Conservation (phyloP, 179 eudicot species). For the Sideroxylon spinosum region DNA sequence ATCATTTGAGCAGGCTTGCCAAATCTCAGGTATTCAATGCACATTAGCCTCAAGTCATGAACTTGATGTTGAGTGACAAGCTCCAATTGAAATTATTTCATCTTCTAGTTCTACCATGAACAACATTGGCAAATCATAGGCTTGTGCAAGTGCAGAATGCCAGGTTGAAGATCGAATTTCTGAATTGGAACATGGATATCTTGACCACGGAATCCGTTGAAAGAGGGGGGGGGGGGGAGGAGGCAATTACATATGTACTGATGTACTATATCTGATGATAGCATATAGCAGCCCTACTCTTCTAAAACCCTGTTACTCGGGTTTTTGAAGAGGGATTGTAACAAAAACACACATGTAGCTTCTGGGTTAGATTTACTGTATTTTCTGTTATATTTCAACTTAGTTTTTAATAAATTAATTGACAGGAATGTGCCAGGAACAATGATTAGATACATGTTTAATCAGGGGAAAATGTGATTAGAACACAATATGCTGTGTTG, state of each 20-base stretch:
- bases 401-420: not conserved
- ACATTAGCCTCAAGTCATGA: not conserved
- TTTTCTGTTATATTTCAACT: not conserved
- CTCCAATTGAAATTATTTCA: not conserved
- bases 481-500: not conserved
- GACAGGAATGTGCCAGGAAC: not conserved
- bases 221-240: no score
- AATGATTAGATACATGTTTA: not conserved
- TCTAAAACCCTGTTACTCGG: not conserved
- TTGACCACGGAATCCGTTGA: not conserved
- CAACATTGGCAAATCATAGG: not conserved
- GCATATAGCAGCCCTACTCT: not conserved
- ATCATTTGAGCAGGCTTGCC: constrained; percentile 4
- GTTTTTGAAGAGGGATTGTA: not conserved
- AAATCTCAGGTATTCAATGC: constrained; percentile 7
- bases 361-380: not conserved
- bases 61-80: not conserved
- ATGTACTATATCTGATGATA: not conserved
- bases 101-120: not conserved
- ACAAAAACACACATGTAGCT: not conserved
- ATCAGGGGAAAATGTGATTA: not conserved
- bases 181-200: not conserved
- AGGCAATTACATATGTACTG: not conserved
- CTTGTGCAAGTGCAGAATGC: not conserved
- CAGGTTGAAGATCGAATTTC: not conserved